Percentiles rank a stretch among this genome's conserved stretches.
Conservation (phyloP, 2,329 filamentous ascomycete species). For the Ceratocystis smalleyi region DNA sequence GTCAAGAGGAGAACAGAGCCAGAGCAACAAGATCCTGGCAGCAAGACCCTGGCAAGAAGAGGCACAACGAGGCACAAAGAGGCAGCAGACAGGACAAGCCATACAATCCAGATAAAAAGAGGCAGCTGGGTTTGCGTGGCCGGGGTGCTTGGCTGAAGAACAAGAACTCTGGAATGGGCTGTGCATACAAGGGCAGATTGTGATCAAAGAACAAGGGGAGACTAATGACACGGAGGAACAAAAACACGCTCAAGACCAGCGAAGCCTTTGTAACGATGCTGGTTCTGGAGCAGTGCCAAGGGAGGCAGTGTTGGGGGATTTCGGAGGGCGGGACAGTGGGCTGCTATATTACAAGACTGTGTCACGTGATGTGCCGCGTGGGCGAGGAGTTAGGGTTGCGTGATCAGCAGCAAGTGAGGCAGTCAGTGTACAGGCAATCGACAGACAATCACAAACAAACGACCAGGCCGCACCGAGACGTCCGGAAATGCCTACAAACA, state of each 20-base stretch:
- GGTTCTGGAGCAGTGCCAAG: background rate
- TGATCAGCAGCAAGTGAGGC: no score
- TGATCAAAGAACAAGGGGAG: background rate
- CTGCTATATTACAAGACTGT: no score
- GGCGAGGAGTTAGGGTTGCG: background rate
- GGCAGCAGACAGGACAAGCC: background rate
- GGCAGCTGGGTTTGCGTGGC: background rate
- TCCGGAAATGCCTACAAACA: background rate
- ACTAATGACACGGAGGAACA: conserved; percentile 3
- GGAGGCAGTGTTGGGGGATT: background rate
- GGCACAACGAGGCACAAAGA: background rate
- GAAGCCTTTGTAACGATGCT: background rate
- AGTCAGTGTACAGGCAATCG: no score
- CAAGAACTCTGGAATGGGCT: background rate
- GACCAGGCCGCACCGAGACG: background rate
- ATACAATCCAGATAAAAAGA: no score
- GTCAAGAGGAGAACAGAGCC: background rate
- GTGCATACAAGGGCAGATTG: conserved; percentile 2
- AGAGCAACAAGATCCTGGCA: background rate
- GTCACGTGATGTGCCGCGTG: background rate
- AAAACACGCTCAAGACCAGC: conserved; percentile 1
- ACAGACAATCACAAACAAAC: no score
- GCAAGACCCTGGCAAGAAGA: background rate
- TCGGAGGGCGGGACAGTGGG: background rate
- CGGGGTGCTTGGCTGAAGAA: background rate